Conservation (phyloP, 2,329 filamentous ascomycete species). For the Fusarium sp. region DNA sequence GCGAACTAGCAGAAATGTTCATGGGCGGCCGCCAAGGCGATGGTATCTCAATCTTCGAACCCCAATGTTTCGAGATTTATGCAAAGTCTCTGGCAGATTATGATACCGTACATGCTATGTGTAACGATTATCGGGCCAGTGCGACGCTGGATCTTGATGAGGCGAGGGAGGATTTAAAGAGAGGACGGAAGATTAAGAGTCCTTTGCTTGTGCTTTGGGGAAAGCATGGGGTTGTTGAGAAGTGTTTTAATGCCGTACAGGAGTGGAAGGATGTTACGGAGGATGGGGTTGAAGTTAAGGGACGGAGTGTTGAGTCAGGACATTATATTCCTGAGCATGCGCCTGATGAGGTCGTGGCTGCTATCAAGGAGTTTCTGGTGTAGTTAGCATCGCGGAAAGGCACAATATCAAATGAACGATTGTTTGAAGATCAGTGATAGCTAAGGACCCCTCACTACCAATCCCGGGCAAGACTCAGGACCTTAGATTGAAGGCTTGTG, state of each 20-base stretch:
- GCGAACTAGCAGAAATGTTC: constrained; percentile 57
- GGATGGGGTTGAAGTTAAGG: constrained; percentile 52
- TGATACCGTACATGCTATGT: constrained; percentile 60
- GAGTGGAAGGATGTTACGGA: constrained; percentile 64
- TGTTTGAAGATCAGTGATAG: too few species aligned
- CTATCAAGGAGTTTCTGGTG: constrained; percentile 56
- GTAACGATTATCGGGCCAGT: constrained; percentile 67
- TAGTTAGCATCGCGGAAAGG: neutral
- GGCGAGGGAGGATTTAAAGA: constrained; percentile 58
- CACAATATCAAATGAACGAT: too few species aligned
- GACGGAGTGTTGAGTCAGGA: constrained; percentile 58
- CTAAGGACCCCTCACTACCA: too few species aligned
- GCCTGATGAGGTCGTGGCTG: constrained; percentile 59
- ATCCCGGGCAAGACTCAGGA: too few species aligned
- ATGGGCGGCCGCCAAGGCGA: constrained; percentile 55
- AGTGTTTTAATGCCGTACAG: constrained; percentile 59
- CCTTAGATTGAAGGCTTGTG: too few species aligned
- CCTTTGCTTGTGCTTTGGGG: constrained; percentile 66
- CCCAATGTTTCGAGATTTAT: constrained; percentile 56
- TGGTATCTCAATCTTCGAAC: constrained; percentile 52
- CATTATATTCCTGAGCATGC: constrained; percentile 65
- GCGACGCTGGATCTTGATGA: constrained; percentile 65
- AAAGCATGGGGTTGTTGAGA: constrained; percentile 60
- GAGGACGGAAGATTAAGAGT: constrained; percentile 57
- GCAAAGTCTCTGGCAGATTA: constrained; percentile 55